These are phyloP conservation scores for Pleurozium schreberi DNA, from an alignment of 225 moss, liverwort and hornwort species.

Conservation along the genomic window DNA sequence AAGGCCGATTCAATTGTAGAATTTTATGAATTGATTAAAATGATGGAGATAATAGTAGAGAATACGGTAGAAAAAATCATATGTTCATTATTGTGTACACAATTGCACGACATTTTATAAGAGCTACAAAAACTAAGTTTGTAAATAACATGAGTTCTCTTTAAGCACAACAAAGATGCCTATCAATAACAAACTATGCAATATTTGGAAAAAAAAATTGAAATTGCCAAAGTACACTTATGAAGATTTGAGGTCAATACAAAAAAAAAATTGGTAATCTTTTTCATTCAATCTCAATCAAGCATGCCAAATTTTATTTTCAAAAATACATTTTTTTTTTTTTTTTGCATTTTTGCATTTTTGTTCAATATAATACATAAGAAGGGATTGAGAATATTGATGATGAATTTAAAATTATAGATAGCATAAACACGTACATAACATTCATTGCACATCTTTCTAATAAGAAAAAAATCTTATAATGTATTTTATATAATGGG, in stretches of 20 bases:
- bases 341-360: not conserved
- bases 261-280: not conserved
- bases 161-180: not conserved
- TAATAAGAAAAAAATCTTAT: not conserved
- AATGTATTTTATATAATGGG: no score
- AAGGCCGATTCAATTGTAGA: constrained; percentile 12
- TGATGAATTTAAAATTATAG: not conserved
- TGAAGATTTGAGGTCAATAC: not conserved
- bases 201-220: not conserved
- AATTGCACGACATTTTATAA: not conserved
- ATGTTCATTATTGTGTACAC: not conserved
- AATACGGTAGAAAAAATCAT: not conserved
- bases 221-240: not conserved
- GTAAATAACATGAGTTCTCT: not conserved
- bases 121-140: not conserved
- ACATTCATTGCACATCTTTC: not conserved
- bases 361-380: not conserved
- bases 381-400: not conserved
- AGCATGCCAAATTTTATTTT: not conserved
- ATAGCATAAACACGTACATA: not conserved
- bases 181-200: not conserved
- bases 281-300: not conserved
- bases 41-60: not conserved
- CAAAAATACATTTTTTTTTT: not conserved
- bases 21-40: not conserved